These are phyloP conservation scores for Rhizophagus clarus DNA, from an alignment of 192 early-diverging fungal genomes.

Conservation along the genomic window DNA sequence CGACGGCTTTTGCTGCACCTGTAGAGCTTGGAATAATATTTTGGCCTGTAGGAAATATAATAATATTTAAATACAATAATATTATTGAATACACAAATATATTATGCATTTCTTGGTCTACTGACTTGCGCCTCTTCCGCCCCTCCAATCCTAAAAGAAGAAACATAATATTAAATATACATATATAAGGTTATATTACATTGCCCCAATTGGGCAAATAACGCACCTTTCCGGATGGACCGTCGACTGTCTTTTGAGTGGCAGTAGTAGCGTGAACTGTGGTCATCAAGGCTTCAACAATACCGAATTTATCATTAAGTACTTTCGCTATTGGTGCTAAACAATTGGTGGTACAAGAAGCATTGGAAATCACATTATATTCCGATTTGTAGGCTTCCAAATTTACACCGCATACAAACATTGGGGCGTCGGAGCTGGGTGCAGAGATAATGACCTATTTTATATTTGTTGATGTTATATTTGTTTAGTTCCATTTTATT, in stretches of 20 bases:
- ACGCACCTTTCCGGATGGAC: constrained; percentile 79
- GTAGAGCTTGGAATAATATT: constrained; percentile 99
- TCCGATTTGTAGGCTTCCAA: constrained; percentile 87
- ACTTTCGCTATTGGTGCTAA: constrained; percentile 97
- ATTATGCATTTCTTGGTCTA: background rate
- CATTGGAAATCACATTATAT: constrained; percentile 93
- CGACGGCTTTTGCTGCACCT: constrained; percentile 99
- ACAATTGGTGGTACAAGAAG: constrained; percentile 99
- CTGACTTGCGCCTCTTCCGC: constrained; percentile 88
- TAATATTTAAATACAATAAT: background rate
- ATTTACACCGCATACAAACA: constrained; percentile 99
- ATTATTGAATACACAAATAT: background rate
- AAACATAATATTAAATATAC: background rate
- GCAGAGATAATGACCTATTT: constrained; percentile 96
- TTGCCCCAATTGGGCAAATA: background rate
- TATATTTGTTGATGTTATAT: background rate
- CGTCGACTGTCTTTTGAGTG: constrained; percentile 99
- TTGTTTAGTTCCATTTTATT: background rate
- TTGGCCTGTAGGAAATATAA: constrained; percentile 45
- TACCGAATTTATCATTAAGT: constrained; percentile 94
- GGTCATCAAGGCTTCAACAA: constrained; percentile 97
- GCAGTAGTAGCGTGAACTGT: constrained; percentile 98
- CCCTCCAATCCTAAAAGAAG: constrained; percentile 81
- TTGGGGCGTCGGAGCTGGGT: constrained; percentile 94
- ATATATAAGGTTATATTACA: background rate